Base-by-base conservation (phyloP, 148 eudicot genomes). In the Camellia lanceoleosa region DNA sequence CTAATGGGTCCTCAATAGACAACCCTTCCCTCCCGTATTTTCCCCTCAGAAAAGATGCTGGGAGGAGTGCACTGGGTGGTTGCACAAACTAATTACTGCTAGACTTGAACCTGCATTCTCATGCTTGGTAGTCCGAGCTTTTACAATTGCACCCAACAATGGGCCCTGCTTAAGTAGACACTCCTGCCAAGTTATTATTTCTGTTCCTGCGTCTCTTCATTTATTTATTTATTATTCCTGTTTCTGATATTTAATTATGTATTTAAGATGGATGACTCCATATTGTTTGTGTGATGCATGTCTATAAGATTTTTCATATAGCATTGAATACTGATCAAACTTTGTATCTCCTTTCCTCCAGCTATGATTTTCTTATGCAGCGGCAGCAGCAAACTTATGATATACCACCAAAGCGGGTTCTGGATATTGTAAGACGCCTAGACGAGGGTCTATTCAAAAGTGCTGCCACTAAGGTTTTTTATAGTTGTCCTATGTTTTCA, bases 381-480 rank as follows among this genome's bases (percentile, higher is more conserved):
- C 89, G 88, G 80, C 91, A 86, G 73, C 79, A 88, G 60, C 90
- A 85, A 54, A 69, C 85, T 43, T 86, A 60, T 67, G 95, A 86
- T 7, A 44, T 65, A 68, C 64, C 86, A 58, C 64, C 78, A 65
- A 87, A 54, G 85, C 91, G 74, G 84, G 77, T 92, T 70, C 16
- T 75, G 14, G 99, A 91, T 82, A 73, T 97, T 54, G 89, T 92
- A 19, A 90, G 62, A 82, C 98, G 98, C 77, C 80, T 97, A 80
- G 99, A 97, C 70, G 98, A 92, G 68, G 89, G 87, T 58, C 81
- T 97, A 71, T 91, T 87, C 68, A 91, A 73, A 82, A 65, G 69
- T 83, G 93, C 99, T 80, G 2, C 80, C 13, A 43, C 95, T 71
- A 87, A 81, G 99, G 99, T 96, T 77, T 79, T 16, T 56, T 75